A percentile compares a stretch with the other conserved stretches of the same genome.
These are phyloP conservation scores for Fusarium sp. DNA, from an alignment of 2,329 filamentous ascomycete species.

Conservation along the genomic window DNA sequence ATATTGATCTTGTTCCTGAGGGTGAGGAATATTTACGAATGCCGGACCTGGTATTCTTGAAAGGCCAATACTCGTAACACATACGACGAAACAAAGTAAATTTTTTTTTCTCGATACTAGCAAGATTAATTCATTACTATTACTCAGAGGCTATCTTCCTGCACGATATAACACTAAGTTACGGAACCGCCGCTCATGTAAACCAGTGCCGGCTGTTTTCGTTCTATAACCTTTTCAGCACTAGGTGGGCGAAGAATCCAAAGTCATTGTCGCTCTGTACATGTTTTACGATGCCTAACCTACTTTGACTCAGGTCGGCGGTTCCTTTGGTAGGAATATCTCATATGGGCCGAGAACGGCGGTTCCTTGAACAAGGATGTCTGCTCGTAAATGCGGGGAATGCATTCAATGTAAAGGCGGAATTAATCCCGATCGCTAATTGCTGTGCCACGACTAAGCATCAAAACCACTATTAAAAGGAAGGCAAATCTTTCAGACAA, in stretches of 20 bases:
- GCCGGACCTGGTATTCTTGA: background rate
- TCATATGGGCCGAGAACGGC: background rate
- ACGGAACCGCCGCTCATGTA: no score
- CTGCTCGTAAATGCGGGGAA: background rate
- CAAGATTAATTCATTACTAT: no score
- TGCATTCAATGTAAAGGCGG: background rate
- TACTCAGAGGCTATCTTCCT: no score
- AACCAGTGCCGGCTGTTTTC: no score
- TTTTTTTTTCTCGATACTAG: no score
- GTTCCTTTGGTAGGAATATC: background rate
- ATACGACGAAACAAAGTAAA: no score
- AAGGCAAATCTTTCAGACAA: background rate
- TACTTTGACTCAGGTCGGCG: background rate
- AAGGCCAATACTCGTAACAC: constrained; percentile 29
- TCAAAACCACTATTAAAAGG: background rate
- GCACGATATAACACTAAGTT: no score
- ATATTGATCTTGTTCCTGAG: background rate
- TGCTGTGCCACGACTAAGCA: background rate
- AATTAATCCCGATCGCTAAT: background rate
- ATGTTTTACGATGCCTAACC: no score
- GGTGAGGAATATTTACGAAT: background rate
- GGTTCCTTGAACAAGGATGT: background rate
- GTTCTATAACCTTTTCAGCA: no score
- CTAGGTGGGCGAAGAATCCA: no score
- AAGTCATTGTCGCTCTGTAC: no score